Conservation (phyloP, 202 grass and related monocot species). For the Bolboschoenoplectus hybrid region DNA sequence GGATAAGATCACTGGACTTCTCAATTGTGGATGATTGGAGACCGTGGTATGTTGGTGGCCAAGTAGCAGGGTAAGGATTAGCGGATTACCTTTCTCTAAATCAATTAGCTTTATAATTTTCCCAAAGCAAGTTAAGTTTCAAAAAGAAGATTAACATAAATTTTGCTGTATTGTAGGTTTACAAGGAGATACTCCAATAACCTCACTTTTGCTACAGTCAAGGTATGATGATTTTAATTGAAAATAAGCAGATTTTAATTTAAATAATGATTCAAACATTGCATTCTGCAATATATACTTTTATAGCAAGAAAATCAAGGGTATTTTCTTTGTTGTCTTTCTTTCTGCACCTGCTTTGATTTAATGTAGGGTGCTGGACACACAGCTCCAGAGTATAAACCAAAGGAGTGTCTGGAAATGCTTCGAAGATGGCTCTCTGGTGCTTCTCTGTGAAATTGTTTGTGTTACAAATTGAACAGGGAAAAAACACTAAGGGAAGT, state of each 20-base stretch:
- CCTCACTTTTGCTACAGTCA: conserved; percentile 61
- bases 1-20: conserved; percentile 63
- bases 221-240: conserved; percentile 37
- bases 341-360: not conserved
- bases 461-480: not conserved
- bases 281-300: not conserved
- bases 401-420: conserved; percentile 49
- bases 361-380: conserved; percentile 48
- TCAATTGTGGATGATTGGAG: conserved; percentile 61
- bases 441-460: conserved; percentile 31
- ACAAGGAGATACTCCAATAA: conserved; percentile 59
- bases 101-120: not conserved
- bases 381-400: conserved; percentile 60
- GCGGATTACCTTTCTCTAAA: not conserved
- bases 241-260: not conserved
- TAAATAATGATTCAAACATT: not conserved
- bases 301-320: not conserved
- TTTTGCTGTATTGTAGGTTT: conserved; percentile 40
- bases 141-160: conserved; percentile 2
- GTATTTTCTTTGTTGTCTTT: not conserved
- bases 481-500: not conserved
- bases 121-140: not conserved
- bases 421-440: conserved; percentile 45
- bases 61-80: conserved; percentile 59
- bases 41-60: conserved; percentile 52